Conservation (phyloP, 2,329 filamentous ascomycete species). For the Metarhizium rileyi region DNA sequence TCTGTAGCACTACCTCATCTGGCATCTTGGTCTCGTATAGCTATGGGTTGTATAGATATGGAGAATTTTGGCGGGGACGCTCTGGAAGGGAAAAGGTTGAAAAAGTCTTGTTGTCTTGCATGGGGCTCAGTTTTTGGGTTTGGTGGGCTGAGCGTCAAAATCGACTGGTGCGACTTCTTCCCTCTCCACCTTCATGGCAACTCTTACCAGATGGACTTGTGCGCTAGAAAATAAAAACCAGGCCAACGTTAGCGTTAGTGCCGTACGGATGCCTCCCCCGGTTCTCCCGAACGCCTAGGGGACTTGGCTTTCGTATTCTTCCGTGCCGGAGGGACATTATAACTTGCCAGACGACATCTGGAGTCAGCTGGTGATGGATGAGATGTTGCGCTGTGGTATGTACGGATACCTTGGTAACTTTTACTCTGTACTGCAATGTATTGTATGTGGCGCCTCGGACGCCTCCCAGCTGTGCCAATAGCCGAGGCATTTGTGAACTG, state of each 20-base stretch:
- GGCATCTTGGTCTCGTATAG: not conserved
- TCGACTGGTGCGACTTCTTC: not conserved
- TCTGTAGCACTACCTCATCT: too few relatives aligned
- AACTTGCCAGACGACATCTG: not conserved
- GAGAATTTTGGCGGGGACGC: not conserved
- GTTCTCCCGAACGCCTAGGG: not conserved
- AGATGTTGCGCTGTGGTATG: not conserved
- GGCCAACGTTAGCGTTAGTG: constrained; percentile 8
- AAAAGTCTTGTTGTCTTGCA: not conserved
- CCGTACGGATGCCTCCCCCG: constrained; percentile 10
- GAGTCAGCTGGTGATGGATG: not conserved
- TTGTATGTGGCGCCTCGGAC: not conserved
- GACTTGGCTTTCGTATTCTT: not conserved
- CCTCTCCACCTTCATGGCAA: constrained; percentile 3
- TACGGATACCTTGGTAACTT: too few relatives aligned
- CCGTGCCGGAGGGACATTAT: not conserved
- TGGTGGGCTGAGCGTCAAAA: not conserved
- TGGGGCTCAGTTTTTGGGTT: not conserved
- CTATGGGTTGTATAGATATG: not conserved
- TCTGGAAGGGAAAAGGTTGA: not conserved
- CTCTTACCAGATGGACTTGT: constrained; percentile 1
- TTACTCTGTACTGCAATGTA: too few relatives aligned
- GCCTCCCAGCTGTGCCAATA: not conserved
- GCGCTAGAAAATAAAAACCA: constrained; percentile 7
- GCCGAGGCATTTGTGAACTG: too few relatives aligned